A percentile compares a stretch with the other conserved stretches of the same genome.
Conservation (phyloP, 139 green algal genomes). For the Eudorina sp. region DNA sequence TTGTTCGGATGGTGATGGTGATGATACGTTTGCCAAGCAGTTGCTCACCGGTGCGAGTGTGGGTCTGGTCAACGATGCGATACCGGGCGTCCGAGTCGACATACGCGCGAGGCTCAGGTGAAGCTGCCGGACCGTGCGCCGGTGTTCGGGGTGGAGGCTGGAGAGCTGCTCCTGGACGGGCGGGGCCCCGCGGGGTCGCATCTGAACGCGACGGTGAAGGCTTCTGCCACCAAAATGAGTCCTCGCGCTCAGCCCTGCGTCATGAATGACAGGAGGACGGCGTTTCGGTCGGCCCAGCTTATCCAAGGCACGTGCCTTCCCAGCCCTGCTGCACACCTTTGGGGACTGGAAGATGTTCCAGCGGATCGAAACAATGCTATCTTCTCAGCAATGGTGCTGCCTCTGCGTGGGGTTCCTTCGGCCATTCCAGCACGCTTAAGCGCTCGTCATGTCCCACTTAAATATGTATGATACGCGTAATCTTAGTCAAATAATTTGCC, state of each 20-base stretch:
- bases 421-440: not conserved
- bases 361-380: conserved; percentile 6
- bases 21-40: too few species aligned
- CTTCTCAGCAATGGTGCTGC: conserved; percentile 21
- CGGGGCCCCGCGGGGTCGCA: not conserved
- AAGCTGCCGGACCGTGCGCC: not conserved
- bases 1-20: too few species aligned
- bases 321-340: not conserved
- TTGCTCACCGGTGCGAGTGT: not conserved
- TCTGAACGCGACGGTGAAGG: not conserved
- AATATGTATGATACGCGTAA: too few species aligned
- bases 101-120: not conserved
- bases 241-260: not conserved
- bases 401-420: not conserved
- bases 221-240: conserved; percentile 33
- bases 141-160: not conserved
- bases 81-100: not conserved
- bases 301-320: too few species aligned
- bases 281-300: too few species aligned
- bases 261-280: too few species aligned
- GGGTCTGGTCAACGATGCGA: not conserved
- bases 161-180: not conserved
- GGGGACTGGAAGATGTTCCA: not conserved
- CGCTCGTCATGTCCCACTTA: too few species aligned
- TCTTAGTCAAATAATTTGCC: too few species aligned